phyloP scores from a whole-genome alignment of 495 filamentous ascomycete species.

The Aspergillus funiculosus region DNA sequence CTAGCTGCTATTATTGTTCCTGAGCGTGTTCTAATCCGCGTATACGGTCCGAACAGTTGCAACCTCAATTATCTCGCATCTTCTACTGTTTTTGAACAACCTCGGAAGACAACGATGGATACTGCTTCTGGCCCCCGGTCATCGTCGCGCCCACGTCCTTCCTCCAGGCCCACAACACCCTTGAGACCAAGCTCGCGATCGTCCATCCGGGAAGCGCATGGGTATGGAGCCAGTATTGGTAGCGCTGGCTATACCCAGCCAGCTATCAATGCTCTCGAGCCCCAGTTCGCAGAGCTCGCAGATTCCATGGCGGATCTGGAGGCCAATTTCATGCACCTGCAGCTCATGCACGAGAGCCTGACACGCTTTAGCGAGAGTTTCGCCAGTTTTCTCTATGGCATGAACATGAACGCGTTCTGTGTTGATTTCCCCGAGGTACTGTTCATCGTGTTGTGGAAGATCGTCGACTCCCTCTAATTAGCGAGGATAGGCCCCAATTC shows the following conservation, averaged over 20 bases:
- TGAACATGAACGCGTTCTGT: constrained; percentile 99
- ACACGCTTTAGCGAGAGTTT: constrained; percentile 94
- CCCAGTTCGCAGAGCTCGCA: constrained; percentile 85
- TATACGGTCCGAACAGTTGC: constrained; percentile 7
- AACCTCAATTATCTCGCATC: constrained; percentile 2
- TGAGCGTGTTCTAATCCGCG: constrained; percentile 7
- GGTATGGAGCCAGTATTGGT: constrained; percentile 41
- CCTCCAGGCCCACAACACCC: constrained; percentile 86
- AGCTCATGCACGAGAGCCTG: constrained; percentile 94
- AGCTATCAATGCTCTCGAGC: constrained; percentile 78
- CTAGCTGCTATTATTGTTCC: not conserved
- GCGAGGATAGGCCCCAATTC: constrained; percentile 51
- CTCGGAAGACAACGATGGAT: constrained; percentile 30
- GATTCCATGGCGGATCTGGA: constrained; percentile 94
- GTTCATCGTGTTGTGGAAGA: not conserved
- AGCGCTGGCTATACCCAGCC: constrained; percentile 49
- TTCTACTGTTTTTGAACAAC: constrained; percentile 2
- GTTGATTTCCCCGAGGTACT: constrained; percentile 92
- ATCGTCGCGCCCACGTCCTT: constrained; percentile 37
- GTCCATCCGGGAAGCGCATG: constrained; percentile 69
- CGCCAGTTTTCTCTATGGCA: constrained; percentile 85
- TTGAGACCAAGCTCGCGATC: constrained; percentile 86
- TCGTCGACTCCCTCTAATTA: constrained; percentile 4
- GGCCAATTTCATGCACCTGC: constrained; percentile 94
- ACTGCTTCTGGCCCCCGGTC: constrained; percentile 29